Base-by-base conservation (phyloP, 2,329 filamentous ascomycete genomes). In the Cyphellophora attinorum region DNA sequence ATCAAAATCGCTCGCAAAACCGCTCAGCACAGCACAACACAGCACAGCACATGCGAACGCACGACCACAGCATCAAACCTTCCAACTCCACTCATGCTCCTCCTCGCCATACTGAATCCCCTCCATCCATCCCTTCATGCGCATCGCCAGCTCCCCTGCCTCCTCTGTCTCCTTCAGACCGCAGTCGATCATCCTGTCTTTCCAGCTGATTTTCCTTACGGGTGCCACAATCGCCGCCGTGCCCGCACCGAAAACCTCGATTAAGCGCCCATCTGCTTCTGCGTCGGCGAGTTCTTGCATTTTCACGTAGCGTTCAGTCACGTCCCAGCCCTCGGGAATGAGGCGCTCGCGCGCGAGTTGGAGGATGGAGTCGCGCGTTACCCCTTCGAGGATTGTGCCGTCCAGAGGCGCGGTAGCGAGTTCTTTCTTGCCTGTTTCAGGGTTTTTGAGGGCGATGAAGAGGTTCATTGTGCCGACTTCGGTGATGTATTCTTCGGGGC, bases 381-480 rank as follows among this genome's bases (percentile, higher is more conserved):
- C 86, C 51, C 91, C 91, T 62, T 93, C 85, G 29, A 98, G 73
- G 47, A 98, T 98, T 18, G 89, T 98, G 33, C 91, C 91, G 58
- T 98, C 91, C 11, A 98, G 72, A 15, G 91, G 91, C 23, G 89
- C 85, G n/a, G 91, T 98, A 51, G 95, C 60, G 34, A 98, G 74
- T 67, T 95, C 88, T 55, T 88, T 89, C 64, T 88, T 74, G 5
- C 89, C 91, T 10, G 85, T 91, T 59, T 83, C 72, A 70, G 83
- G 84, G 67, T 93, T 78, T 64, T 77, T 78, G 50, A 96, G 64
- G 27, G 82, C 88, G 19, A 81, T 80, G 54, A 96, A 98, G 58
- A 98, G 78, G 65, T 98, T 98, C 91, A 98, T 98, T 38, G 91
- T 96, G 53, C 91, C 91, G 37, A 95, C 91, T 63, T 98, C 91